Evolutionary conservation across 345 rosid genomes (phyloP).

Genomic region (Corymbia maculata): DNA sequence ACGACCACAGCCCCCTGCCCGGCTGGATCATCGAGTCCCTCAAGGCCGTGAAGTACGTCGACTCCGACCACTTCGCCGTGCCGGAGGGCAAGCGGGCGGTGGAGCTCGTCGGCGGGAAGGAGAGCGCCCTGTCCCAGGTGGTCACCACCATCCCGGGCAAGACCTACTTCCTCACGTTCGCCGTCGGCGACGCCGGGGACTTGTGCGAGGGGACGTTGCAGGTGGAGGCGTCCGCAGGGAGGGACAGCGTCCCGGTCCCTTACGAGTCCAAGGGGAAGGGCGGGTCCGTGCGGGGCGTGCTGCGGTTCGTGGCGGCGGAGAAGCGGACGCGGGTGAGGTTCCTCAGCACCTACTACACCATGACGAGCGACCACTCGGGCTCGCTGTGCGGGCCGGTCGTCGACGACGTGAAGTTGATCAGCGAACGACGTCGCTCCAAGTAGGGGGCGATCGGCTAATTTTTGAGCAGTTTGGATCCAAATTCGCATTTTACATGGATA

Average conservation of each 20-base stretch:
- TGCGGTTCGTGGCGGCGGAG: constrained; percentile 35
- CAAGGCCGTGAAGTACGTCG: constrained; percentile 59
- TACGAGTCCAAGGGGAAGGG: constrained; percentile 55
- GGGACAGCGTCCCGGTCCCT: constrained; percentile 16
- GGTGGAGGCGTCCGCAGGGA: constrained; percentile 47
- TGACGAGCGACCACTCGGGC: constrained; percentile 50
- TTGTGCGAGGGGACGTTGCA: constrained; percentile 42
- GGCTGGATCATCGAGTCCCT: constrained; percentile 72
- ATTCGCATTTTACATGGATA: not conserved
- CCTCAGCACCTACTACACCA: constrained; percentile 46
- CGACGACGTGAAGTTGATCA: constrained; percentile 42
- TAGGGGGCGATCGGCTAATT: not conserved
- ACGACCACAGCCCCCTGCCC: constrained; percentile 47
- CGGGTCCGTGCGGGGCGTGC: constrained; percentile 28
- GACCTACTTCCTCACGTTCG: constrained; percentile 37
- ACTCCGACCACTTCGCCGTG: constrained; percentile 43
- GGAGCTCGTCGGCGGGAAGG: constrained; percentile 62
- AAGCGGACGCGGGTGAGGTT: constrained; percentile 37
- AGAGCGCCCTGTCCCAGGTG: constrained; percentile 47
- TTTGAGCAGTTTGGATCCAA: not conserved
- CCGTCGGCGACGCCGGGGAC: constrained; percentile 42
- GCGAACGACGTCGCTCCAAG: constrained; percentile 3
- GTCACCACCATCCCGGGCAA: constrained; percentile 27
- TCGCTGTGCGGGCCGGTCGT: constrained; percentile 66
- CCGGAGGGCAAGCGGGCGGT: constrained; percentile 45